A percentile compares a stretch with the other conserved stretches of the same genome.
These are phyloP conservation scores for Nitzschia palea DNA, from an alignment of 108 stramenopile species.

Conservation along the genomic window DNA sequence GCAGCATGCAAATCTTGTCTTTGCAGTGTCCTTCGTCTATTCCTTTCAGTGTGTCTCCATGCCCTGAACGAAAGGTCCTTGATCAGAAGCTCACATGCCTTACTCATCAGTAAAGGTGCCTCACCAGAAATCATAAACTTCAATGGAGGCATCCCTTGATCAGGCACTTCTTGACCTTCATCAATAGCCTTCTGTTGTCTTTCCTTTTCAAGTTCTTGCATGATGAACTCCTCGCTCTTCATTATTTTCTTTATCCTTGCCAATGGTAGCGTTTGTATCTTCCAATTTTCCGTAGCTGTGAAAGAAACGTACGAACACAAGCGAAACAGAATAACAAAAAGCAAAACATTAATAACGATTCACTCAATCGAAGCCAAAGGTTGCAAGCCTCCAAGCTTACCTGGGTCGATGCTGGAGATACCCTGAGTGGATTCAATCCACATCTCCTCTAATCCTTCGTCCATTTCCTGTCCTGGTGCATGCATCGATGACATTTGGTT, in stretches of 20 bases:
- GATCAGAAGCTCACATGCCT: constrained; percentile 71
- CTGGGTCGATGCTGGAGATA: constrained; percentile 35
- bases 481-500: constrained; percentile 4
- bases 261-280: constrained; percentile 66
- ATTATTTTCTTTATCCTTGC: constrained; percentile 96
- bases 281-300: constrained; percentile 61
- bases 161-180: constrained; percentile 10
- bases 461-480: constrained; percentile 33
- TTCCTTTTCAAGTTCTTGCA: constrained; percentile 45
- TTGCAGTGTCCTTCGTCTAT: constrained; percentile 56
- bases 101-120: constrained; percentile 64
- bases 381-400: constrained; percentile 17
- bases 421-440: constrained; percentile 35
- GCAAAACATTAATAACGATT: no score
- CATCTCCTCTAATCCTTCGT: constrained; percentile 46
- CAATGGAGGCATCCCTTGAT: constrained; percentile 16
- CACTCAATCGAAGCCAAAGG: not conserved
- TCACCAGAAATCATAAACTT: constrained; percentile 75
- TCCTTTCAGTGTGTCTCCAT: constrained; percentile 61
- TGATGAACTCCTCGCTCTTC: constrained; percentile 88
- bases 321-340: no score
- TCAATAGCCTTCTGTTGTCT: constrained; percentile 19
- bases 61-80: constrained; percentile 63
- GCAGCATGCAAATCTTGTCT: constrained; percentile 65
- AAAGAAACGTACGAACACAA: not conserved